Percentiles rank a stretch among this genome's conserved stretches.
phyloP scores from a whole-genome alignment of 2,329 filamentous ascomycete genomes.

The Colletotrichum theobromicola region DNA sequence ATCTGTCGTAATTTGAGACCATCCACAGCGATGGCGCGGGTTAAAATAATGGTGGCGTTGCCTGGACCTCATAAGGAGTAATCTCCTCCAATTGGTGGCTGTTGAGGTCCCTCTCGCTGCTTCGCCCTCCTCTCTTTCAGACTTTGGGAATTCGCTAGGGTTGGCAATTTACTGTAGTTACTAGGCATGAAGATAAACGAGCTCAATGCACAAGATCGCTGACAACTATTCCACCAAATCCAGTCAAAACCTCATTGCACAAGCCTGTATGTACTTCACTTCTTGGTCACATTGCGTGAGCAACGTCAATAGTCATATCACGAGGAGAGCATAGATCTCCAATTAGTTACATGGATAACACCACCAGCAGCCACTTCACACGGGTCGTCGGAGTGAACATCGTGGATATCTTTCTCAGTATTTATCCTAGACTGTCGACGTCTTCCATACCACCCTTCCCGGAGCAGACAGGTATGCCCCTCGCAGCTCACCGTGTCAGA shows the following conservation, averaged over 20 bases:
- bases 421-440: background rate
- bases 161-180: fast-evolving
- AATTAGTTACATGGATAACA: too few relatives aligned
- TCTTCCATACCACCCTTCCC: too few relatives aligned
- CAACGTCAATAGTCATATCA: too few relatives aligned
- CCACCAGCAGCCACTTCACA: too few relatives aligned
- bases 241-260: too few relatives aligned
- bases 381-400: fast-evolving
- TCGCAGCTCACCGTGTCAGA: fast-evolving
- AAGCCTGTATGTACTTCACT: too few relatives aligned
- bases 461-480: too few relatives aligned
- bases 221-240: too few relatives aligned
- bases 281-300: too few relatives aligned
- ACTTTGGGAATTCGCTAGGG: background rate
- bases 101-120: too few relatives aligned
- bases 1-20: background rate
- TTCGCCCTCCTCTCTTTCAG: fast-evolving
- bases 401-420: background rate
- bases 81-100: background rate
- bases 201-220: background rate
- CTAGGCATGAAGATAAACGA: too few relatives aligned
- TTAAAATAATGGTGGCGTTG: background rate
- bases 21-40: fast-evolving
- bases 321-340: too few relatives aligned
- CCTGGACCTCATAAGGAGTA: background rate